A percentile compares a stretch with the other conserved stretches of the same genome.
Conservation (phyloP, 768 basidiomycete genomes). For the Rhodotorula sphaerocarpa region DNA sequence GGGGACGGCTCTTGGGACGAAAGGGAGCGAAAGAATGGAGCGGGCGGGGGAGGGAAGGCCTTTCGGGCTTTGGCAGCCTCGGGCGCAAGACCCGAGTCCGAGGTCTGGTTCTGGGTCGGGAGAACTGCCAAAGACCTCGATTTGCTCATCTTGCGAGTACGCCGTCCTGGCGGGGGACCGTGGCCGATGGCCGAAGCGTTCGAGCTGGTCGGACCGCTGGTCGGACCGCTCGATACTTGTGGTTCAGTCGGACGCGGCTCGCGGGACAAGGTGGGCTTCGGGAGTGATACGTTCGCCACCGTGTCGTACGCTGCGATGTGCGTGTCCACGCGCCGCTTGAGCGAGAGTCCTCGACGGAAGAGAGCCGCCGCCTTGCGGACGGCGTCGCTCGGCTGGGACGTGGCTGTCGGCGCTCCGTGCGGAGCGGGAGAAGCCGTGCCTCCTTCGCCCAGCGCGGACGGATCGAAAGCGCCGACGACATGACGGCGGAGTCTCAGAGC, state of each 20-base stretch:
- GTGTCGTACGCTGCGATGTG: conserved; percentile 10
- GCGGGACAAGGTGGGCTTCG: conserved; percentile 1
- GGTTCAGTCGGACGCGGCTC: not conserved
- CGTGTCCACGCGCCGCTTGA: conserved; percentile 19
- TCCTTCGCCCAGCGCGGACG: not conserved
- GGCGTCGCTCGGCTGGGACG: not conserved
- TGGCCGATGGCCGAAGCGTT: not conserved
- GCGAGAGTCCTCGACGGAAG: conserved; percentile 1
- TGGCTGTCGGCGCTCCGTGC: not conserved
- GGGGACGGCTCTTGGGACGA: not conserved
- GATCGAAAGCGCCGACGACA: conserved; percentile 14
- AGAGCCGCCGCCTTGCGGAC: not conserved
- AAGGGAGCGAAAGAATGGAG: not conserved
- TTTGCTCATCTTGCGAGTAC: conserved; percentile 13
- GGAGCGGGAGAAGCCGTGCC: no score
- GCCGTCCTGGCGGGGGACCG: not conserved
- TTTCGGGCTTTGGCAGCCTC: not conserved
- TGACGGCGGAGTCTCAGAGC: not conserved
- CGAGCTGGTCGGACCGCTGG: not conserved
- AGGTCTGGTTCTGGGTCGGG: not conserved
- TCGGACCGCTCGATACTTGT: not conserved
- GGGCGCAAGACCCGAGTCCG: no score
- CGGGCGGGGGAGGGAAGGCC: not conserved
- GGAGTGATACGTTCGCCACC: not conserved
- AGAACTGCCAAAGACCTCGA: not conserved